Conservation (phyloP, 305 asterid genomes). For the Rubia balearica region DNA sequence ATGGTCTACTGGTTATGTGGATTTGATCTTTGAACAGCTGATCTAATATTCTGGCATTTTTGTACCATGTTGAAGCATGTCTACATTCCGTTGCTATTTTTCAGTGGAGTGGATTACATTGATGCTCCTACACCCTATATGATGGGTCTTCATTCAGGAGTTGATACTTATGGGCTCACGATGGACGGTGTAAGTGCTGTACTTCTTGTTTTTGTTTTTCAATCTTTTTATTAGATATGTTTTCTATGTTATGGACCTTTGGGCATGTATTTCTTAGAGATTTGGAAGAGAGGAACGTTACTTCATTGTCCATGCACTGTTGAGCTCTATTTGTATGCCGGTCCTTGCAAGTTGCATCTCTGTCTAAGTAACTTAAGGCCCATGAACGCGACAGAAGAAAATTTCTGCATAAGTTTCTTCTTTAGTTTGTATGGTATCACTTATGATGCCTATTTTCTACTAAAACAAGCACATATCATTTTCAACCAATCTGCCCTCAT, state of each 20-base stretch:
- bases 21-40: constrained; percentile 15
- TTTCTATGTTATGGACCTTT: constrained; percentile 17
- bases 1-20: neutral
- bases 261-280: neutral
- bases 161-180: constrained; percentile 76
- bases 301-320: neutral
- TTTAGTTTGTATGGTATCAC: neutral
- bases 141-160: constrained; percentile 99
- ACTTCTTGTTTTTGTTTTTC: constrained; percentile 16
- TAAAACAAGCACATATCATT: neutral
- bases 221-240: neutral
- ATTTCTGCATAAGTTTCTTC: neutral
- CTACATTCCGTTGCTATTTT: constrained; percentile 97
- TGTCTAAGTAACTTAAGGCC: neutral
- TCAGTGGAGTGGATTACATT: constrained; percentile 99
- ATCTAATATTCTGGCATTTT: constrained; percentile 38
- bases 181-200: constrained; percentile 91
- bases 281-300: neutral
- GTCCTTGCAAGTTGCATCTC: neutral
- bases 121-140: constrained; percentile 99
- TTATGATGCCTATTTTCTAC: neutral
- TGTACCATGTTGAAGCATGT: constrained; percentile 95
- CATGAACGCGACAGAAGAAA: neutral
- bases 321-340: neutral
- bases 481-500: neutral